Percentiles rank a stretch among this genome's conserved stretches.
Conservation (phyloP, 768 basidiomycete species). For the Phaeotremella skinneri region DNA sequence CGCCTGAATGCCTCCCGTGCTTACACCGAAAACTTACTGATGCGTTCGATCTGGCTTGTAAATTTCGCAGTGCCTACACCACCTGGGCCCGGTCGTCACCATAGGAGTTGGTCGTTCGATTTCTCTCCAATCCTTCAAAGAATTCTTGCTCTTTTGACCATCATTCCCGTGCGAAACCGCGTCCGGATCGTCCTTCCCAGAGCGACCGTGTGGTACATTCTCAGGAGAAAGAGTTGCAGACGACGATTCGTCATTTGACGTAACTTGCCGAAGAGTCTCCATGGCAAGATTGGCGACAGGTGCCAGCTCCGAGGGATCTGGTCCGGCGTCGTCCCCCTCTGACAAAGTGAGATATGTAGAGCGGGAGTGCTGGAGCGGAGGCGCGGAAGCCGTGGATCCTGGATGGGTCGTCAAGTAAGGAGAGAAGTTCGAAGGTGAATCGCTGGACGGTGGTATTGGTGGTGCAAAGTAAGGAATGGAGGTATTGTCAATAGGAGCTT, state of each 20-base stretch:
- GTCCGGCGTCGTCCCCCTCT: conserved; percentile 21
- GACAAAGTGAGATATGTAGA: neutral
- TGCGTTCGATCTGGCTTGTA: conserved; percentile 48
- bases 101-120: conserved; percentile 28
- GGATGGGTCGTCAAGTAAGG: too few species aligned
- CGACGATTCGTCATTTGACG: conserved; percentile 9
- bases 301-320: conserved; percentile 37
- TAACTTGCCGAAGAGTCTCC: neutral
- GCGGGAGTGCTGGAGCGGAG: too few species aligned
- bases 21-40: conserved; percentile 20
- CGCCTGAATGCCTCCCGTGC: too few species aligned
- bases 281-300: conserved; percentile 24
- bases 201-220: neutral
- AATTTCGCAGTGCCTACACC: conserved; percentile 46
- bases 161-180: conserved; percentile 3
- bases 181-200: neutral
- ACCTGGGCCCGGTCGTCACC: conserved; percentile 24
- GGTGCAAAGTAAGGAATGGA: neutral
- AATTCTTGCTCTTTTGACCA: neutral
- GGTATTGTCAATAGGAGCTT: too few species aligned
- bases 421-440: neutral
- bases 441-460: conserved; percentile 1
- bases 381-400: too few species aligned
- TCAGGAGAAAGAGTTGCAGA: conserved; percentile 14
- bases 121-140: conserved; percentile 27